Conservation (phyloP, 2,329 filamentous ascomycete species). For the Botrytis porri region DNA sequence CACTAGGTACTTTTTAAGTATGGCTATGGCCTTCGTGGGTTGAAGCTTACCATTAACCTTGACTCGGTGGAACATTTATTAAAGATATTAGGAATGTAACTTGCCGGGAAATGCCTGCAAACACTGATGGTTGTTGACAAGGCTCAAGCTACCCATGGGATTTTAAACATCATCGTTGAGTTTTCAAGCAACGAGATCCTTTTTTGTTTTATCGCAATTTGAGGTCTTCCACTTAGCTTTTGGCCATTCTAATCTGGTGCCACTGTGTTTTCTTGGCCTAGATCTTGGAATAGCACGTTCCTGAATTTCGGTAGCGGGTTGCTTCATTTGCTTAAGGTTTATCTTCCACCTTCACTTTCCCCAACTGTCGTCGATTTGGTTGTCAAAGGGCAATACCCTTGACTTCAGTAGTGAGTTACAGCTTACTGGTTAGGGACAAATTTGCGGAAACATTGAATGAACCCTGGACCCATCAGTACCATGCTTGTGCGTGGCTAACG, state of each 20-base stretch:
- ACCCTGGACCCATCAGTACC: background rate
- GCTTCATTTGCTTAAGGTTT: slow-evolving; percentile 3
- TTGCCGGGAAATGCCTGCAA: background rate
- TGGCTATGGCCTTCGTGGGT: background rate
- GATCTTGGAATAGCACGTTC: background rate
- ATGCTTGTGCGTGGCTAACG: background rate
- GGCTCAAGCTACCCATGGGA: background rate
- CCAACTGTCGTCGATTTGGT: background rate
- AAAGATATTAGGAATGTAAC: background rate
- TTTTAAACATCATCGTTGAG: background rate
- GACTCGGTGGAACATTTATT: background rate
- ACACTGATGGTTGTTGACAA: background rate
- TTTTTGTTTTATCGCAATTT: background rate
- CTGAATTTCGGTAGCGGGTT: background rate
- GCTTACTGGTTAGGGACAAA: background rate
- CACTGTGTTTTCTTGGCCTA: background rate
- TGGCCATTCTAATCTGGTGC: background rate
- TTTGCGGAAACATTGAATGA: background rate
- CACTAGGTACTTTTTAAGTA: background rate
- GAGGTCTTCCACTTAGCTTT: background rate
- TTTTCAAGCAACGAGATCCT: background rate
- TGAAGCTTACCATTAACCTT: background rate
- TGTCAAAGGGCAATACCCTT: background rate
- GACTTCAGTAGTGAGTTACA: background rate
- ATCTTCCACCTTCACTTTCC: background rate